Evolutionary conservation across 805 yeast genomes (phyloP), one percentile per base, ranked within the genome.

Genomic region (Starmerella vaccinii): DNA sequence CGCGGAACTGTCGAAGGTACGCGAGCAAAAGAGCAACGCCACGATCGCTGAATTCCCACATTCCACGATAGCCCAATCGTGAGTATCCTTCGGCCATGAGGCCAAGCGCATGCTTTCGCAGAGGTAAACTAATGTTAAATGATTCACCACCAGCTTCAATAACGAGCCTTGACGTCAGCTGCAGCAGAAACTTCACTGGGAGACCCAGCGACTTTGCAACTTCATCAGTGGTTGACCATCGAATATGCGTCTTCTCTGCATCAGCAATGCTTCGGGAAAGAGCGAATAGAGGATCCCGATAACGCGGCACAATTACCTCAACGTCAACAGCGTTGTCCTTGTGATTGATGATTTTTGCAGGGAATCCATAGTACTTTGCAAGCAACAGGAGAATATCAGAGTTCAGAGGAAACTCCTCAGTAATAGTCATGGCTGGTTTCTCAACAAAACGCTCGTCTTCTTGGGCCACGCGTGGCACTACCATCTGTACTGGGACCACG

Each of bases 11-110:
- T 10, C 62, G 59, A 58, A 70, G 67, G 64, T 87, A 92, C 27
- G 77, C 80, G 45, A 71, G 68, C 43, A 92, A 65, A 55, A 89
- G 70, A 30, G 76, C 72, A 35, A 84, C 67, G 0, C 97, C 94
- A 58, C 82, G 69, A 9, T 78, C 80, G 56, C 94, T 84, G 65
- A 72, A 92, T 59, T 81, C 87, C 98, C 98, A 92, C 10, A 34
- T 29, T 21, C 79, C 81, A 46, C 73, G 72, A 23, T 71, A 75
- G 38, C 67, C 71, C 61, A 81, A 79, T 52, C 80, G 76, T 1
- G 96, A 80, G 68, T 80, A 90, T 4, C 97, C 98, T 55, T 89
- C 72, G 3, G 86, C 97, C 66, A 90, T 90, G 60, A 77, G 76
- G 58, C 87, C 78, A 53, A 78, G 77, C 21, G 77, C 77, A 57